Conservation (phyloP, 2,329 filamentous ascomycete genomes). For the Chrysoporthe austroafricana region DNA sequence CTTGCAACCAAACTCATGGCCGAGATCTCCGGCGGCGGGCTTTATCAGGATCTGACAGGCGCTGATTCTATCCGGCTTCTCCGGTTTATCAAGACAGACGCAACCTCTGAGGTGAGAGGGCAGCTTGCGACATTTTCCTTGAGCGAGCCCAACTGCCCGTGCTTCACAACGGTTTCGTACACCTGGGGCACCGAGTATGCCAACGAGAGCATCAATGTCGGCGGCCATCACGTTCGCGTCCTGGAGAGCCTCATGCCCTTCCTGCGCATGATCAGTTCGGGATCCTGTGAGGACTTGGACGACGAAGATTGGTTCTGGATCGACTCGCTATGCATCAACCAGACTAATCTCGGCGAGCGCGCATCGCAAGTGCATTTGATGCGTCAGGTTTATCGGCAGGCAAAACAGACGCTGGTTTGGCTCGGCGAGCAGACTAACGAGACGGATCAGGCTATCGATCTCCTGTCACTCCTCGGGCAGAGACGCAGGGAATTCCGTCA, state of each 20-base stretch:
- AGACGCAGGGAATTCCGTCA: conserved; percentile 14
- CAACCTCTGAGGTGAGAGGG: conserved; percentile 1
- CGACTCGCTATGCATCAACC: conserved; percentile 25
- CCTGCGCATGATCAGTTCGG: conserved; percentile 21
- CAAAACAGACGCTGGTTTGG: conserved; percentile 17
- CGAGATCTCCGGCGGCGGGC: not conserved
- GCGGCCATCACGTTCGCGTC: not conserved
- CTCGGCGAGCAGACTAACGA: conserved; percentile 15
- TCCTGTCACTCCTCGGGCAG: conserved; percentile 9
- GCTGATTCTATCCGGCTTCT: conserved; percentile 19
- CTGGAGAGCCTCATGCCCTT: conserved; percentile 13
- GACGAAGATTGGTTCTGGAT: conserved; percentile 22
- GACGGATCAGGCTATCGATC: conserved; percentile 7
- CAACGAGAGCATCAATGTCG: conserved; percentile 4
- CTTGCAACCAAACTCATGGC: not conserved
- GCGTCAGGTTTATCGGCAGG: conserved; percentile 21
- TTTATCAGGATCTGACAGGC: conserved; percentile 7
- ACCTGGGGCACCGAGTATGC: conserved; percentile 15
- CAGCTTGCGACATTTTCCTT: conserved; percentile 19
- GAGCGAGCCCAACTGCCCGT: conserved; percentile 9
- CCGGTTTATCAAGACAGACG: not conserved
- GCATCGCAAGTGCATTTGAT: conserved; percentile 23
- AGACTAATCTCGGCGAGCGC: conserved; percentile 17
- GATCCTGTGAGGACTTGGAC: not conserved
- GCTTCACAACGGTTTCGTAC: conserved; percentile 21